These are phyloP conservation scores for Porpolomopsis calyptriformis DNA, from an alignment of 768 basidiomycete species.

Conservation along the genomic window DNA sequence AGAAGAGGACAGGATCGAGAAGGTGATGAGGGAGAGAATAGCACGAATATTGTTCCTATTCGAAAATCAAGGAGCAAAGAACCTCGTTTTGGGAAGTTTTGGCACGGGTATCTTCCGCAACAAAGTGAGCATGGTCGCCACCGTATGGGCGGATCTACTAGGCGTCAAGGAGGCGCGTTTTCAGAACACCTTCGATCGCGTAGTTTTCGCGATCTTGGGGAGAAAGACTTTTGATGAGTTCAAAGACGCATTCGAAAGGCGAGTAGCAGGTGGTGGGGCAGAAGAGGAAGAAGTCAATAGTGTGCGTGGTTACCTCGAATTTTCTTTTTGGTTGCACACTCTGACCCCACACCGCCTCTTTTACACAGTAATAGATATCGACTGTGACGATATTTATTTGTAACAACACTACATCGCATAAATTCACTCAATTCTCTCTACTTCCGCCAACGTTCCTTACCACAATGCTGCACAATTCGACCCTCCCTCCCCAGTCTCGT, in stretches of 20 bases:
- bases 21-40: slow-evolving; percentile 61
- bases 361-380: too few relatives aligned
- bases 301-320: too few relatives aligned
- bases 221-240: slow-evolving; percentile 30
- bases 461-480: too few relatives aligned
- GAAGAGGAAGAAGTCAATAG: too few relatives aligned
- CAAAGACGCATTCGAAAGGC: slow-evolving; percentile 12
- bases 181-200: slow-evolving; percentile 42
- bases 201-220: slow-evolving; percentile 61
- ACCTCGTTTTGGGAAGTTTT: slow-evolving; percentile 63
- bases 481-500: too few relatives aligned
- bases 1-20: slow-evolving; percentile 35
- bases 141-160: slow-evolving; percentile 56
- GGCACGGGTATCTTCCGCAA: slow-evolving; percentile 75
- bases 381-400: too few relatives aligned
- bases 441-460: too few relatives aligned
- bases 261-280: too few relatives aligned
- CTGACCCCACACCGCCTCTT: too few relatives aligned
- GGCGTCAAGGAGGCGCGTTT: slow-evolving; percentile 41
- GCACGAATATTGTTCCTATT: slow-evolving; percentile 55
- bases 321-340: too few relatives aligned
- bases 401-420: too few relatives aligned
- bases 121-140: slow-evolving; percentile 44
- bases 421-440: too few relatives aligned
- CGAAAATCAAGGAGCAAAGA: slow-evolving; percentile 45